phyloP scores from a whole-genome alignment of 2,329 filamentous ascomycete species.

The Cladophialophora carrionii region DNA sequence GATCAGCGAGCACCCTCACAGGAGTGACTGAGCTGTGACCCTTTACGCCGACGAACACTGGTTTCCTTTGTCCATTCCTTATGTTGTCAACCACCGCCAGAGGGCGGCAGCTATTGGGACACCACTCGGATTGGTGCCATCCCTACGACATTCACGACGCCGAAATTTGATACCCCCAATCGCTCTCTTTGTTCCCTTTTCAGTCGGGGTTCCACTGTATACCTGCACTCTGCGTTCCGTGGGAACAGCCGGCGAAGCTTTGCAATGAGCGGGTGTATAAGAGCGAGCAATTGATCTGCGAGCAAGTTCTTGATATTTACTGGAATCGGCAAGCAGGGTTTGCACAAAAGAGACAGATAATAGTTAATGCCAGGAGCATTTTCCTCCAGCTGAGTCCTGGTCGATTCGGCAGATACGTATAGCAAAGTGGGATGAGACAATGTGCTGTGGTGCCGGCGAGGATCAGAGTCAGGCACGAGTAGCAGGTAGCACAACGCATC shows the following conservation, averaged over 20 bases:
- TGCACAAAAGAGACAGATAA: conserved; percentile 17
- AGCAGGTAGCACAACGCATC: conserved; percentile 1
- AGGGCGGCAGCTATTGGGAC: conserved; percentile 10
- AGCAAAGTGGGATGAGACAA: not conserved
- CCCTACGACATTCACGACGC: conserved; percentile 29
- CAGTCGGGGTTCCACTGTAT: conserved; percentile 5
- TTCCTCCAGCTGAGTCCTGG: conserved; percentile 12
- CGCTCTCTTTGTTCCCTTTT: conserved; percentile 26
- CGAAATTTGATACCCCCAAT: conserved; percentile 26
- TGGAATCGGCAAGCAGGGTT: conserved; percentile 12
- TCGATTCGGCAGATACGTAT: conserved; percentile 12
- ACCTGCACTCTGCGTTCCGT: conserved; percentile 12
- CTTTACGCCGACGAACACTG: not conserved
- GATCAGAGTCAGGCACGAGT: not conserved
- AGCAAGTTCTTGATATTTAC: conserved; percentile 16
- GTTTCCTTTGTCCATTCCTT: conserved; percentile 26
- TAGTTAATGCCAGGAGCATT: not conserved
- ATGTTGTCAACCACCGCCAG: conserved; percentile 9
- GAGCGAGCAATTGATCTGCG: conserved; percentile 26
- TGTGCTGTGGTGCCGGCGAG: not conserved
- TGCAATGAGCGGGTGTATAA: conserved; percentile 20
- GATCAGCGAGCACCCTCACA: conserved; percentile 14
- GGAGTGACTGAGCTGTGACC: conserved; percentile 9
- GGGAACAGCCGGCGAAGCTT: conserved; percentile 4
- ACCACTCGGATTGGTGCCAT: conserved; percentile 6